A percentile compares a stretch with the other conserved stretches of the same genome.
phyloP scores from a whole-genome alignment of 768 basidiomycete genomes.

The Pleurotus tuoliensis region DNA sequence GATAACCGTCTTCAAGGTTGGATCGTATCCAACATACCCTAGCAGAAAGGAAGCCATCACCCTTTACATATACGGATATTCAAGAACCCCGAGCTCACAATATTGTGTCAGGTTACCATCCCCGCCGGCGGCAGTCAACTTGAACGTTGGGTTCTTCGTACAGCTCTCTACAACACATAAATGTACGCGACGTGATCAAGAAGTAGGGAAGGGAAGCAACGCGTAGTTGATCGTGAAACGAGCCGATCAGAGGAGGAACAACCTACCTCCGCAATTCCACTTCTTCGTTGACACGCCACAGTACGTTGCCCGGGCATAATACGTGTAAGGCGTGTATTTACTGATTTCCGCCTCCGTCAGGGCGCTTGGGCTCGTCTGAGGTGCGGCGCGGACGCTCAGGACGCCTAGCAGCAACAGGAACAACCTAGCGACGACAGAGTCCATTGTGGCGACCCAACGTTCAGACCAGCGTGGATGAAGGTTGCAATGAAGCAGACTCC shows the following conservation, averaged over 20 bases:
- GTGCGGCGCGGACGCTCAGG: no score
- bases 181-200: neutral
- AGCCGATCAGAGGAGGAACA: neutral
- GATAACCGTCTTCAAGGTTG: slow-evolving; percentile 32
- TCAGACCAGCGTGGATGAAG: no score
- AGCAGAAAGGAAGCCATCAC: no score
- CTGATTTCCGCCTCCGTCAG: neutral
- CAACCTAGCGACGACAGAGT: no score
- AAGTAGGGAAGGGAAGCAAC: neutral
- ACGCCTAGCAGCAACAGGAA: no score
- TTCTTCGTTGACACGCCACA: neutral
- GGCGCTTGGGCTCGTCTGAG: no score
- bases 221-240: no score
- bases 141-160: slow-evolving; percentile 15
- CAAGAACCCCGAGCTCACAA: slow-evolving; percentile 23
- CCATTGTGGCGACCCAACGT: no score
- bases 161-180: neutral
- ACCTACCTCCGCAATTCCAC: slow-evolving; percentile 11
- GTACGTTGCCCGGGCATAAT: slow-evolving; percentile 7
- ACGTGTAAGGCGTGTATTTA: neutral
- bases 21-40: slow-evolving; percentile 27
- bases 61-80: no score
- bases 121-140: slow-evolving; percentile 42
- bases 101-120: slow-evolving; percentile 33
- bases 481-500: no score